phyloP scores from a whole-genome alignment of 345 rosid species.

The Eucalyptus pauciflora region DNA sequence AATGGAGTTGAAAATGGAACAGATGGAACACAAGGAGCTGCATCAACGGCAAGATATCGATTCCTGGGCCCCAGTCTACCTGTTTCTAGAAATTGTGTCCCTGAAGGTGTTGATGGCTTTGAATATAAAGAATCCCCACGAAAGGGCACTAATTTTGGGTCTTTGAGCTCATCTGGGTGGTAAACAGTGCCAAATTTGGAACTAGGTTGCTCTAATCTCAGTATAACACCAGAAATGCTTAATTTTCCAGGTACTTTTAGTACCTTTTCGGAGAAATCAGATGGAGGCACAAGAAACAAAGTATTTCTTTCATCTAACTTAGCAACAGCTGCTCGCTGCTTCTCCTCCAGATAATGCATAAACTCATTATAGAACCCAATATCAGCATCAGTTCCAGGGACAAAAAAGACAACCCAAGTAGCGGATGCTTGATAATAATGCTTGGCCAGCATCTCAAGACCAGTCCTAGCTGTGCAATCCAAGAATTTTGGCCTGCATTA shows the following conservation, averaged over 20 bases:
- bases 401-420: constrained; percentile 93
- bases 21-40: constrained; percentile 13
- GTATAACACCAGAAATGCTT: constrained; percentile 88
- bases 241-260: constrained; percentile 87
- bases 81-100: not conserved
- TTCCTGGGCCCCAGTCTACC: not conserved
- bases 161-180: constrained; percentile 34
- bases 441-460: constrained; percentile 89
- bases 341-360: constrained; percentile 89
- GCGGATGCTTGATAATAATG: constrained; percentile 92
- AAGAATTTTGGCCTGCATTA: constrained; percentile 77
- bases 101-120: not conserved
- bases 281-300: constrained; percentile 93
- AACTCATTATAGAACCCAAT: constrained; percentile 77
- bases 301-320: constrained; percentile 86
- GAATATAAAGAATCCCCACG: not conserved
- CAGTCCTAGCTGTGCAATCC: constrained; percentile 96
- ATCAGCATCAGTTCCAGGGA: constrained; percentile 84
- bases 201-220: constrained; percentile 51
- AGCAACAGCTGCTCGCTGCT: constrained; percentile 92
- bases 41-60: constrained; percentile 1
- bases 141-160: constrained; percentile 2
- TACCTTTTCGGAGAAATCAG: constrained; percentile 87
- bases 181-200: constrained; percentile 27
- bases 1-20: constrained; percentile 12